Percentiles rank a stretch among this genome's conserved stretches.
Conservation (phyloP, 495 filamentous ascomycete genomes). For the Neurospora sublineolata region DNA sequence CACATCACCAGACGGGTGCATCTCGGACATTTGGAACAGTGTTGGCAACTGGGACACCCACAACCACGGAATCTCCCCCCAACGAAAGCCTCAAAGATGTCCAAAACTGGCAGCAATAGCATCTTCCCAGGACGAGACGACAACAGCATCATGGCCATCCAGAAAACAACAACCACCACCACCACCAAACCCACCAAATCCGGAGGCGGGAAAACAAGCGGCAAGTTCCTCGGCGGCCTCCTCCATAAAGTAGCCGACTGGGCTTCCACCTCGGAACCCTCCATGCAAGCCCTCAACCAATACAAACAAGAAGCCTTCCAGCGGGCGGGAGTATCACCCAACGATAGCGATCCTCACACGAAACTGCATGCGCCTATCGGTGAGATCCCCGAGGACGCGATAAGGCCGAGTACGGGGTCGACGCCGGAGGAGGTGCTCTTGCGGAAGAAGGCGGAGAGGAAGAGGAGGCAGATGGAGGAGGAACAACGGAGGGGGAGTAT, state of each 20-base stretch:
- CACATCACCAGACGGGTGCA: not conserved
- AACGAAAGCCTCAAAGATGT: not conserved
- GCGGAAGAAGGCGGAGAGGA: slow-evolving; percentile 15
- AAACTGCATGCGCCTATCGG: slow-evolving; percentile 28
- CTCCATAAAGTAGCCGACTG: slow-evolving; percentile 27
- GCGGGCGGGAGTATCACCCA: slow-evolving; percentile 21
- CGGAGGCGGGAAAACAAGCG: not conserved
- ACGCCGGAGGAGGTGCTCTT: slow-evolving; percentile 23
- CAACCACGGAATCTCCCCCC: not conserved
- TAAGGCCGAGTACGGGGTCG: slow-evolving; percentile 18
- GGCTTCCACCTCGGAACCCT: slow-evolving; percentile 31
- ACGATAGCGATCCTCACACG: slow-evolving; percentile 17
- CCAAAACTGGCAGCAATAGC: not conserved
- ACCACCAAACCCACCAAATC: not conserved
- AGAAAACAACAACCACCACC: not conserved
- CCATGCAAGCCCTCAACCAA: slow-evolving; percentile 25
- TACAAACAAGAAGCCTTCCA: slow-evolving; percentile 27
- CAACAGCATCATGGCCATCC: not conserved
- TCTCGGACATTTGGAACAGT: not conserved
- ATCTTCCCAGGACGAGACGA: not conserved
- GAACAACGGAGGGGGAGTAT: not conserved
- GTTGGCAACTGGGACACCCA: not conserved
- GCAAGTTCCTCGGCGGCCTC: slow-evolving; percentile 2
- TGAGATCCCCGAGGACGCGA: slow-evolving; percentile 24
- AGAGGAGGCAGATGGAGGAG: slow-evolving; percentile 1